Percentiles rank a stretch among this genome's conserved stretches.
phyloP scores from a whole-genome alignment of 768 basidiomycete genomes.

The Podaxis mareebaensis region DNA sequence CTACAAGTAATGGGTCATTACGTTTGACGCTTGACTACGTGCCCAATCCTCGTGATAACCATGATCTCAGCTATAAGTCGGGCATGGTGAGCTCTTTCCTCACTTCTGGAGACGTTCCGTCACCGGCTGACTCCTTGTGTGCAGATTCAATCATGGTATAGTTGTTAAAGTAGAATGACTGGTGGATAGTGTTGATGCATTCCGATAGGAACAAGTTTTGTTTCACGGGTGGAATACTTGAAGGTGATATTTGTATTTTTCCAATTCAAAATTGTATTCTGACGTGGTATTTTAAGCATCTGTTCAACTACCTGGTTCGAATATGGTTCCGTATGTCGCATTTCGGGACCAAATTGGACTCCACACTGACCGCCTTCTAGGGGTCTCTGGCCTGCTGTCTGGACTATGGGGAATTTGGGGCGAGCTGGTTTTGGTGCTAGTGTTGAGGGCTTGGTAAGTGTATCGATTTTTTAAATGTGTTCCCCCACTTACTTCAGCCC shows the following conservation, averaged over 20 bases:
- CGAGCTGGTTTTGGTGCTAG: conserved; percentile 23
- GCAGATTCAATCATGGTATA: conserved; percentile 32
- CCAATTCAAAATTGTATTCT: background rate
- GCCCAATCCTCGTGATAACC: conserved; percentile 40
- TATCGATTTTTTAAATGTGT: background rate
- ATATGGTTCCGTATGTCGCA: conserved; percentile 37
- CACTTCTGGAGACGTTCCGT: conserved; percentile 28
- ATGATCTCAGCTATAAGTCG: conserved; percentile 84
- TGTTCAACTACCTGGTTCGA: conserved; percentile 71
- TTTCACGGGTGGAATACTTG: conserved; percentile 91
- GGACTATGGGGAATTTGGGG: conserved; percentile 79
- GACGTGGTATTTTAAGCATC: conserved; percentile 37
- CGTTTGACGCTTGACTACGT: conserved; percentile 77
- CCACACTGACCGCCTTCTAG: background rate
- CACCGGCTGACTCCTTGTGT: conserved; percentile 14
- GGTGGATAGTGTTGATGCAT: conserved; percentile 35
- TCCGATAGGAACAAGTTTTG: conserved; percentile 94
- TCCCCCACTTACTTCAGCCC: background rate
- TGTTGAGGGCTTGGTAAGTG: conserved; percentile 59
- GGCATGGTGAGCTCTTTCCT: conserved; percentile 42
- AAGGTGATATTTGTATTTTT: conserved; percentile 30
- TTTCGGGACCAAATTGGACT: background rate
- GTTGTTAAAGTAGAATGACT: background rate
- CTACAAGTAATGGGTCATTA: conserved; percentile 75
- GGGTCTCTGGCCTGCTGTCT: conserved; percentile 83